Evolutionary conservation across 306 rosid genomes (phyloP), one percentile per base, ranked within the genome.

Genomic region (Astragalus membranaceus): DNA sequence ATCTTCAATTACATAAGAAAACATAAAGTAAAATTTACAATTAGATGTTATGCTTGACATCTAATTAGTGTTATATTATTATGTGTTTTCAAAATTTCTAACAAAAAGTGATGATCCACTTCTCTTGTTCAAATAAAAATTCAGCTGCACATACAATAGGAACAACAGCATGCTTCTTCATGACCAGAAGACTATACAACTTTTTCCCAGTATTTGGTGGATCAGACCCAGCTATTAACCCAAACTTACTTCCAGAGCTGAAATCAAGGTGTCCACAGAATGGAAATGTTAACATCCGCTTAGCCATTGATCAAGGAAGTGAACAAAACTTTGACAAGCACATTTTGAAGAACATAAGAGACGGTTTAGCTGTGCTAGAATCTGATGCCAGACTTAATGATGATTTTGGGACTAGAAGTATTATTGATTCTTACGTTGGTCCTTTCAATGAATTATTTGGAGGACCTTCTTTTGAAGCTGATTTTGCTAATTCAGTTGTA

Each of bases 81-180:
- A 26, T 55, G 9, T 37, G 47, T 56, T 70, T 1, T 26, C 6
- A 36, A n/a, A n/a, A 32, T 52, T 44, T 63, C 10, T 63, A 15
- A 43, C 50, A 32, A 1, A 16, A 41, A 23, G 0, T 12, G 13
- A 42, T 5, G 49, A 15, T 54, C 6, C 15, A 46, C 16, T 64
- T 8, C 1, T 30, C n/a, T 64, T 53, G 12, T 53, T 30, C 49
- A 30, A 8, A 14, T 14, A 32, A 44, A 37, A 50, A 33, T 39
- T 52, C 83, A 92, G 98, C 87, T 67, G 96, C 98, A 2, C 98
- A 93, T 68, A 88, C 98, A 60, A 86, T 93, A 64, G 98, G 98
- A 69, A 88, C 90, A 14, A 93, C 98, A 5, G 97, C 98, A 1
- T 93, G 98, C 75, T 93, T 93, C 84, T 93, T 93, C 79, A 79